phyloP scores from a whole-genome alignment of 1,284 basidiomycete genomes.

The Fomitiporia mediterranea region DNA sequence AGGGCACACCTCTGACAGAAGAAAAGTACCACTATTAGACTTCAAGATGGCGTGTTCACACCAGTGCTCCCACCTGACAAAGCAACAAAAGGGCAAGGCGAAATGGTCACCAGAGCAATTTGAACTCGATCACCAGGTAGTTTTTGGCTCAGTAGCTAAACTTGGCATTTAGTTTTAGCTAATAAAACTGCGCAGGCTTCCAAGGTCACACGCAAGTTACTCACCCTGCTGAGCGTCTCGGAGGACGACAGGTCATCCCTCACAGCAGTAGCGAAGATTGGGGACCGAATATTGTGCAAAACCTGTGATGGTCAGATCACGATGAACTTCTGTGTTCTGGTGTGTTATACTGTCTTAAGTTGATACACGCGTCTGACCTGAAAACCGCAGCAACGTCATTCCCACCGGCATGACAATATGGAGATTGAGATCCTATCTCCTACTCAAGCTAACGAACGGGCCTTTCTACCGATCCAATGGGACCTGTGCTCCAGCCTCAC shows the following conservation, averaged over 20 bases:
- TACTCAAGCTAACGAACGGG: conserved; percentile 24
- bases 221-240: conserved; percentile 31
- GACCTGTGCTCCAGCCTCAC: conserved; percentile 33
- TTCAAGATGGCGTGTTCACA: conserved; percentile 56
- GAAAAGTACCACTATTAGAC: conserved; percentile 43
- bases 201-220: conserved; percentile 35
- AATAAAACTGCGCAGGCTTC: conserved; percentile 36
- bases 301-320: conserved; percentile 48
- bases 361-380: background rate
- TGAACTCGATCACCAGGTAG: conserved; percentile 50
- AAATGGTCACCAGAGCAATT: conserved; percentile 50
- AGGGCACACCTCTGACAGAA: conserved; percentile 31
- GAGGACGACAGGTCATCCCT: conserved; percentile 31
- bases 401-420: conserved; percentile 56
- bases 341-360: conserved; percentile 26
- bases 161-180: conserved; percentile 20
- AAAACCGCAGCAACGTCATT: conserved; percentile 61
- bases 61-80: conserved; percentile 37
- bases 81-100: conserved; percentile 29
- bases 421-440: conserved; percentile 34
- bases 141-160: conserved; percentile 15
- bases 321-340: conserved; percentile 48
- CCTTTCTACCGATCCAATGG: conserved; percentile 28
- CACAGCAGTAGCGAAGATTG: conserved; percentile 26
- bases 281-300: conserved; percentile 40